Evolutionary conservation across 176 grass and related monocot genomes (phyloP).

Genomic region (Oryza nivara): DNA sequence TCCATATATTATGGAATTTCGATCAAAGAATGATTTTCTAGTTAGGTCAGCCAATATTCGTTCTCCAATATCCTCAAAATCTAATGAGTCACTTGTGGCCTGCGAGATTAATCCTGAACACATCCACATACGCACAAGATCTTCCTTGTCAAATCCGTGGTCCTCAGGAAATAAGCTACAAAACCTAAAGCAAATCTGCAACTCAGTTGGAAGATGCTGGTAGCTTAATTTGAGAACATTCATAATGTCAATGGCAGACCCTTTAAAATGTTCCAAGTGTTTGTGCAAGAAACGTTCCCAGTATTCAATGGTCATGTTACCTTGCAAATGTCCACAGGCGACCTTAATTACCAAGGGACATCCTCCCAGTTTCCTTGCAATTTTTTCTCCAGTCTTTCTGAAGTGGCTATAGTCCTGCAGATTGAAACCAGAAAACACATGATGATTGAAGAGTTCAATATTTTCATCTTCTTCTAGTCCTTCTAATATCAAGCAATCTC

Average conservation of each 20-base stretch:
- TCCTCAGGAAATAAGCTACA: constrained; percentile 54
- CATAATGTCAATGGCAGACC: constrained; percentile 42
- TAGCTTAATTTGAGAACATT: constrained; percentile 53
- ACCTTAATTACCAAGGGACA: constrained; percentile 59
- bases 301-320: not conserved
- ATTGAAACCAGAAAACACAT: constrained; percentile 37
- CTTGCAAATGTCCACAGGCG: constrained; percentile 39
- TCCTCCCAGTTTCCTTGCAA: constrained; percentile 43
- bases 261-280: constrained; percentile 20
- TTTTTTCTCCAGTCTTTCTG: constrained; percentile 21
- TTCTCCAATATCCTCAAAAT: constrained; percentile 36
- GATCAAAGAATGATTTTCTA: constrained; percentile 63
- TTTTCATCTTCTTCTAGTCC: constrained; percentile 43
- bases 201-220: constrained; percentile 36
- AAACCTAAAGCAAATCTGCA: constrained; percentile 63
- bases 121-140: constrained; percentile 55
- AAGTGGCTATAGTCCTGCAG: constrained; percentile 12
- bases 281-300: constrained; percentile 47
- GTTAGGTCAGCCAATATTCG: constrained; percentile 39
- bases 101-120: constrained; percentile 41
- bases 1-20: not conserved
- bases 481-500: constrained; percentile 21
- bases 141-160: constrained; percentile 18
- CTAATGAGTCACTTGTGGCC: not conserved
- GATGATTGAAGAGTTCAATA: constrained; percentile 36